A percentile compares a stretch with the other conserved stretches of the same genome.
Conservation (phyloP, 2,329 filamentous ascomycete species). For the Helotiales sp. region DNA sequence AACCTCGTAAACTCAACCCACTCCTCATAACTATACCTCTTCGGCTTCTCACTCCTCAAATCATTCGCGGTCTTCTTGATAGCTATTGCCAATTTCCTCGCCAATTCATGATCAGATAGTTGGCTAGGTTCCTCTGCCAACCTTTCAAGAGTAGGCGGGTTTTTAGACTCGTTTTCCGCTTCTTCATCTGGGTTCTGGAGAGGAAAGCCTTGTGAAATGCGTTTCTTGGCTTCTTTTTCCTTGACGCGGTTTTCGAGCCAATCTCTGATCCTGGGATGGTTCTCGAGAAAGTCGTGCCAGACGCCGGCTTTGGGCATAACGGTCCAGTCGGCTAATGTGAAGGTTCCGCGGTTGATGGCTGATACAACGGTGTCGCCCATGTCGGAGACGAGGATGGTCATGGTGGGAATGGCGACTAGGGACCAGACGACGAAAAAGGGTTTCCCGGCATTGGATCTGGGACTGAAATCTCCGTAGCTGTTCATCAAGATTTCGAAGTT, state of each 20-base stretch:
- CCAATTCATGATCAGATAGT: slow-evolving; percentile 48
- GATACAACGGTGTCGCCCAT: slow-evolving; percentile 65
- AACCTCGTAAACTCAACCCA: slow-evolving; percentile 67
- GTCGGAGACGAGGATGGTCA: slow-evolving; percentile 66
- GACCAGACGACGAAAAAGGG: slow-evolving; percentile 73
- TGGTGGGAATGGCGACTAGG: slow-evolving; percentile 66
- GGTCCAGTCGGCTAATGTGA: slow-evolving; percentile 62
- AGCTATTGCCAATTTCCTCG: slow-evolving; percentile 52
- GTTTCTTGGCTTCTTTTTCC: slow-evolving; percentile 42
- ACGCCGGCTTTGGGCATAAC: slow-evolving; percentile 62
- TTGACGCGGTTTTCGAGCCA: slow-evolving; percentile 41
- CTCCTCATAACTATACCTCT: slow-evolving; percentile 64
- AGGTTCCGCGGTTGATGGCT: slow-evolving; percentile 62
- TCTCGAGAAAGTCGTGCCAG: slow-evolving; percentile 50
- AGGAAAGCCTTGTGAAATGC: slow-evolving; percentile 38
- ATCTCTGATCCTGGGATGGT: slow-evolving; percentile 43
- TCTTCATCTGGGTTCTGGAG: slow-evolving; percentile 36
- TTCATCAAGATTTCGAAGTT: no score
- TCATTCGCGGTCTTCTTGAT: slow-evolving; percentile 59
- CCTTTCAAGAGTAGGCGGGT: slow-evolving; percentile 35
- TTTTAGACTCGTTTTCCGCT: slow-evolving; percentile 2
- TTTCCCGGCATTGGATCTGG: slow-evolving; percentile 63
- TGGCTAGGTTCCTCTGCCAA: slow-evolving; percentile 40
- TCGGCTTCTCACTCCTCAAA: slow-evolving; percentile 45
- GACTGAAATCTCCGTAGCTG: slow-evolving; percentile 68